Percentiles rank a stretch among this genome's conserved stretches.
phyloP scores from a whole-genome alignment of 2,329 filamentous ascomycete genomes.

The Kalmusia sp. region DNA sequence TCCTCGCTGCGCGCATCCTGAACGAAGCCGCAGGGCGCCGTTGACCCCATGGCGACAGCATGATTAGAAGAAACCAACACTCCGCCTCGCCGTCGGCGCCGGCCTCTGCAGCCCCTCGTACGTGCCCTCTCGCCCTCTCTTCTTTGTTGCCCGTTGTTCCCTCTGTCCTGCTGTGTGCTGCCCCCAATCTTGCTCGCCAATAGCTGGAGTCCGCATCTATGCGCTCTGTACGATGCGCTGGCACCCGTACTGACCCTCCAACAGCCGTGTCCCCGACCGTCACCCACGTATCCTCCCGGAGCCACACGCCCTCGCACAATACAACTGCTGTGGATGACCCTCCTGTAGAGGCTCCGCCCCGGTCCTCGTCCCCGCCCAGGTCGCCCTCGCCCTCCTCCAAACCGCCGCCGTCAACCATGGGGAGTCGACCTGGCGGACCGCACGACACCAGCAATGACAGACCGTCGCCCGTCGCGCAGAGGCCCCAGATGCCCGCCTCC shows the following conservation, averaged over 20 bases:
- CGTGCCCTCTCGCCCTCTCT: too few relatives aligned
- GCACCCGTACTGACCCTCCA: conserved; percentile 28
- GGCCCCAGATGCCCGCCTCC: conserved; percentile 49
- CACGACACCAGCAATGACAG: conserved; percentile 33
- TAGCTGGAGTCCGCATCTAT: conserved; percentile 36
- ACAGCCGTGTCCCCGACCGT: conserved; percentile 61
- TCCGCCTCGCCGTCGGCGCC: conserved; percentile 65
- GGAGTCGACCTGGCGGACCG: conserved; percentile 44
- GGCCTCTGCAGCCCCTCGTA: conserved; percentile 65
- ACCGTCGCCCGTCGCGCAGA: conserved; percentile 20
- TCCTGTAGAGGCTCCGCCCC: conserved; percentile 58
- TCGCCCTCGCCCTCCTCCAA: conserved; percentile 47
- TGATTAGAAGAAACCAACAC: conserved; percentile 44
- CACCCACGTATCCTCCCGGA: conserved; percentile 60
- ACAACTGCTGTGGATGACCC: conserved; percentile 58
- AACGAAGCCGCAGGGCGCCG: conserved; percentile 15
- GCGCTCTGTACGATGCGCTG: conserved; percentile 47
- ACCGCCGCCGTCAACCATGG: conserved; percentile 38
- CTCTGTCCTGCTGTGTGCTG: conserved; percentile 12
- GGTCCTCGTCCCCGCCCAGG: conserved; percentile 64
- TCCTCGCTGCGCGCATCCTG: conserved; percentile 10
- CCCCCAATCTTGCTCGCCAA: conserved; percentile 25
- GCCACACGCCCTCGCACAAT: conserved; percentile 60
- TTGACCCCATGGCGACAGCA: conserved; percentile 34
- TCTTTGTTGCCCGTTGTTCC: conserved; percentile 6